Conservation (phyloP, 169 alveolate genomes). For the Plasmodium inui region DNA sequence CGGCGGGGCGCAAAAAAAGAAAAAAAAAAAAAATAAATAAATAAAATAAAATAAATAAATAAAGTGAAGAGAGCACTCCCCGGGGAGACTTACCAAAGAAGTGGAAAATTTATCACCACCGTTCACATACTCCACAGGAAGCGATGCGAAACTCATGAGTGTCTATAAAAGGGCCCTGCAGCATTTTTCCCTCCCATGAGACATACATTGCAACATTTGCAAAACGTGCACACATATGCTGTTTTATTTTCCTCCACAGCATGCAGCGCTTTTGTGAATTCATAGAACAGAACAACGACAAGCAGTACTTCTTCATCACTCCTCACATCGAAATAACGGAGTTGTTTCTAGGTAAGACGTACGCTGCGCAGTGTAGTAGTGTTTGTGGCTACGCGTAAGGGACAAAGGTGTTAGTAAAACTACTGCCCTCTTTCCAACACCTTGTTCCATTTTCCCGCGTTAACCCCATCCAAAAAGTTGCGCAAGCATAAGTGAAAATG, state of each 20-base stretch:
- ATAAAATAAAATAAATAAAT: neutral
- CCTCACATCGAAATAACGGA: conserved; percentile 74
- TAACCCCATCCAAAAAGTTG: neutral
- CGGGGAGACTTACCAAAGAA: neutral
- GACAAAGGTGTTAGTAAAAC: neutral
- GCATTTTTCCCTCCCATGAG: neutral
- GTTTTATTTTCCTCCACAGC: conserved; percentile 14
- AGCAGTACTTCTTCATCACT: conserved; percentile 68
- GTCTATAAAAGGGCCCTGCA: neutral
- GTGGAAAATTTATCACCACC: neutral
- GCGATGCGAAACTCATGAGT: neutral
- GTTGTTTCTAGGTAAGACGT: conserved; percentile 49
- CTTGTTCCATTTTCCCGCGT: neutral
- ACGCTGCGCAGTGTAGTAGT: too few species aligned
- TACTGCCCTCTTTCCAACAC: neutral
- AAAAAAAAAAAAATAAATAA: neutral
- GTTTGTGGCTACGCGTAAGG: neutral
- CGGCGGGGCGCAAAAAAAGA: neutral
- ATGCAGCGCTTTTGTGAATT: conserved; percentile 56
- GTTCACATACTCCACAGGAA: neutral
- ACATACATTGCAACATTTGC: neutral
- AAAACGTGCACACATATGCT: neutral
- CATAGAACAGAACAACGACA: conserved; percentile 29
- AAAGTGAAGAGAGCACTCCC: neutral
- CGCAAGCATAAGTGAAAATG: neutral